Base-by-base conservation (phyloP, 1,139 yeast genomes). In the Kodamaea suecica region DNA sequence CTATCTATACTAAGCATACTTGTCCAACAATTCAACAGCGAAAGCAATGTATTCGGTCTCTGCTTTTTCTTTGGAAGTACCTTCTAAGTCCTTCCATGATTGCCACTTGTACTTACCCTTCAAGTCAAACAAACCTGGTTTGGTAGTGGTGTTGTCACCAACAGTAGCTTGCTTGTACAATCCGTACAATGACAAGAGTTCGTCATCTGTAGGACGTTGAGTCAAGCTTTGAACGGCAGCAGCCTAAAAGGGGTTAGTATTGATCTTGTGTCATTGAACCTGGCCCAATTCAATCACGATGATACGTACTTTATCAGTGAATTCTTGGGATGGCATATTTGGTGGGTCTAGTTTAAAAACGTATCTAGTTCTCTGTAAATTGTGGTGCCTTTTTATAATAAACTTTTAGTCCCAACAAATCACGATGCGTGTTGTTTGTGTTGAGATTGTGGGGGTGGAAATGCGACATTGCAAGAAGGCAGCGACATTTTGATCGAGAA, bases 61-160 rank as follows among this genome's bases (percentile, higher is more conserved):
- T 44, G 99, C 99, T 21, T 88, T 97, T 50, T 80, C 95, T 64
- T 84, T 85, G 35, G 87, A 64, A 41, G 76, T 76, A 39, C 97
- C 98, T 70, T 86, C 83, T 53, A 82, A 70, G 51, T 80, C 81
- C 55, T 81, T 83, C 98, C 98, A 92, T 12, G 97, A 76, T 61
- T 87, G 90, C 97, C 97, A 92, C 76, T 92, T 92, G 78, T 85
- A 85, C 68, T 92, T 90, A 51, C 92, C 97, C 72, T 84, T 85
- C 68, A 92, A 76, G 68, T 90, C 95, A 63, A 90, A 86, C 45
- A 85, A 67, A 45, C 96, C 95, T 38, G 95, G 85, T 64, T 84
- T 84, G 41, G 78, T 67, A 42, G 95, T 84, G 61, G 72, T 75
- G 73, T 85, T 85, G 76, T 92, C 98, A 48, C 98, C 98, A 40